phyloP scores from a whole-genome alignment of 2,329 filamentous ascomycete genomes.

The Diplodia intermedia region DNA sequence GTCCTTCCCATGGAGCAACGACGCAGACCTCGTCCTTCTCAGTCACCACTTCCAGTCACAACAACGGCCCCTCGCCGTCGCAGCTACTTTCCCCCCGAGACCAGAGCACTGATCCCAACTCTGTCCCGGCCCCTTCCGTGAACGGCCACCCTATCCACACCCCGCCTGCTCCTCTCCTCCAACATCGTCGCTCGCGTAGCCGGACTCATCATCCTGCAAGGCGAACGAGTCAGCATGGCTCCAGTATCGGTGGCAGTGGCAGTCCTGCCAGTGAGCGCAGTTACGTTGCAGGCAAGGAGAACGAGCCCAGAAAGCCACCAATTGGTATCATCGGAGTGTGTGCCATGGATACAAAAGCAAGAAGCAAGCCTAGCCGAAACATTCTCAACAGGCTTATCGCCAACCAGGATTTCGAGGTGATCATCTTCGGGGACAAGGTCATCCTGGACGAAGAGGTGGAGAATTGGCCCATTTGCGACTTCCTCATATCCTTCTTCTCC shows the following conservation, averaged over 20 bases:
- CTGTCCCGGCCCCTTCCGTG: constrained; percentile 17
- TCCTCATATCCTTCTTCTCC: constrained; percentile 97
- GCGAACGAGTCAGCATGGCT: constrained; percentile 30
- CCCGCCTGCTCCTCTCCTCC: constrained; percentile 12
- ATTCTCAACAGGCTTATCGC: constrained; percentile 91
- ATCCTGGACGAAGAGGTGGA: constrained; percentile 96
- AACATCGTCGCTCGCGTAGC: constrained; percentile 44
- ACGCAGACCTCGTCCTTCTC: constrained; percentile 54
- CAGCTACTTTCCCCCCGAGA: constrained; percentile 46
- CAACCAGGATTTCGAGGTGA: constrained; percentile 92
- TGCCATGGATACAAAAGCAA: constrained; percentile 91
- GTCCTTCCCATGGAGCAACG: constrained; percentile 45
- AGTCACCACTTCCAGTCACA: constrained; percentile 54
- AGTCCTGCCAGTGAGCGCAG: constrained; percentile 76
- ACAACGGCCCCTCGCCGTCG: constrained; percentile 50
- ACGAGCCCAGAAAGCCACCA: constrained; percentile 47
- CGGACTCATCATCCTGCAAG: constrained; percentile 70
- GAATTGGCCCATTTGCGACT: constrained; percentile 96
- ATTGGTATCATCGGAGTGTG: constrained; percentile 86
- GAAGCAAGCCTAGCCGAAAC: constrained; percentile 95
- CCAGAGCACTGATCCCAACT: constrained; percentile 33
- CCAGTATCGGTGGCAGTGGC: constrained; percentile 65
- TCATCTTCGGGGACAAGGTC: constrained; percentile 98
- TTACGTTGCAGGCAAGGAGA: constrained; percentile 72
- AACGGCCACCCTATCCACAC: constrained; percentile 14